phyloP scores from a whole-genome alignment of 2,329 filamentous ascomycete species.

The Colletotrichum sp. region DNA sequence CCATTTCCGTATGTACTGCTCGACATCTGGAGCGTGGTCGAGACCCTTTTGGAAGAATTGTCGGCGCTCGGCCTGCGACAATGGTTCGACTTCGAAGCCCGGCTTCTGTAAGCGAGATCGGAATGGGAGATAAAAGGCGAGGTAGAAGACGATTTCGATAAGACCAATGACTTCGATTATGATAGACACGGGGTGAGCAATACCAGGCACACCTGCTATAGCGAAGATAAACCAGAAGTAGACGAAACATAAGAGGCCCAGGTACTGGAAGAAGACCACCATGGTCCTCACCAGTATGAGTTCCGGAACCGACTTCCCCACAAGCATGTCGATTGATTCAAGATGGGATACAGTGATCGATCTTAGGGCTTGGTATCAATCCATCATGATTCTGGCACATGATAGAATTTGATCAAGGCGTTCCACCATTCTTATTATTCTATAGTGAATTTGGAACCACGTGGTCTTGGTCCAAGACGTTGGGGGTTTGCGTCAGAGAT shows the following conservation, averaged over 20 bases:
- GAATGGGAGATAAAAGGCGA: conserved; percentile 48
- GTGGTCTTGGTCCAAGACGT: too few relatives aligned
- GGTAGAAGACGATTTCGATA: conserved; percentile 47
- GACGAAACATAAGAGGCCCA: conserved; percentile 19
- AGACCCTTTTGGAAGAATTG: conserved; percentile 63
- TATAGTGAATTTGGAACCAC: too few relatives aligned
- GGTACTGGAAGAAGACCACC: conserved; percentile 15
- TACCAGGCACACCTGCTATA: conserved; percentile 24
- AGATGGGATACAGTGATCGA: neutral
- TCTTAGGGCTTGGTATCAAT: too few relatives aligned
- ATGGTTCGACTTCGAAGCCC: conserved; percentile 44
- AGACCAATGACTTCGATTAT: conserved; percentile 25
- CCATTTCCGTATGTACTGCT: conserved; percentile 67
- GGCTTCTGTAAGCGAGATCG: conserved; percentile 38
- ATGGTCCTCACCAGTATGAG: conserved; percentile 16
- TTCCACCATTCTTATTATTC: too few relatives aligned
- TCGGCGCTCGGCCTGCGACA: conserved; percentile 52
- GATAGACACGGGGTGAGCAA: conserved; percentile 28
- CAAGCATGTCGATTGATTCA: neutral
- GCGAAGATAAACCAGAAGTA: conserved; percentile 26
- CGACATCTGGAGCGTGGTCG: conserved; percentile 57
- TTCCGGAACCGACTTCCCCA: conserved; percentile 12
- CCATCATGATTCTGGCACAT: too few relatives aligned
- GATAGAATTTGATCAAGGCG: too few relatives aligned
- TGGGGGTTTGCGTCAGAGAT: too few relatives aligned